Base-by-base conservation (phyloP, 2,329 filamentous ascomycete species). In the Neocucurbitaria cava region DNA sequence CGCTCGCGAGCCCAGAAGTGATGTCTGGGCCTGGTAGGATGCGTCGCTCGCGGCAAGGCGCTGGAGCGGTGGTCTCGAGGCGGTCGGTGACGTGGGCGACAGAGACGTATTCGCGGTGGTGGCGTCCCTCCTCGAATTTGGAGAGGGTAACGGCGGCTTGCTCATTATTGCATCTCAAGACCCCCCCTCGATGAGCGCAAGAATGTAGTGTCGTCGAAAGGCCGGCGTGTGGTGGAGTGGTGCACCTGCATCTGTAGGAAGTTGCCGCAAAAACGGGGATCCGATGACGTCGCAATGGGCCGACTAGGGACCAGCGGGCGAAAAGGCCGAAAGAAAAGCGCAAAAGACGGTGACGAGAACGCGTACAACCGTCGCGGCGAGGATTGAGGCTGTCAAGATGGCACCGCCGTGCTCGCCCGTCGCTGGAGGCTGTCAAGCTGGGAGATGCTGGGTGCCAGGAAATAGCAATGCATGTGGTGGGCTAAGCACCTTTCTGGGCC, bases 111-210 rank as follows among this genome's bases (percentile, higher is more conserved):
- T 10, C 13, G 62, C 54, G 49, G 61, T 46, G 44, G 44, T 42
- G 24, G 51, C 13, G 30, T 56, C 55, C 54, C 59, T 56, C 60
- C 56, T 59, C 31, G 58, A 56, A 42, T 50, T 59, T 48, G 66
- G 66, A 54, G 69, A 69, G 40, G 60, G 58, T 46, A 65, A 53
- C 45, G 67, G 65, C 47, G 55, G 52, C 61, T 60, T 59, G 47
- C 63, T 66, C 69, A 72, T 72, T 56, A 55, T 70, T 52, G 65
- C 67, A 69, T 65, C 62, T 62, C 67, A 64, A 61, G 52, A 48
- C 61, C 59, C 61, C 55, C 55, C 58, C 53, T 61, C 56, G 58
- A 53, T 49, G 45, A 52, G 62, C 55, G 35, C 28, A 57, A 51
- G 60, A 51, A 57, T 58, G 61, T 46, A 48, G 59, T 59, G 59